A percentile compares a stretch with the other conserved stretches of the same genome.
These are phyloP conservation scores for Drechslerella dactyloides DNA, from an alignment of 2,329 filamentous ascomycete species.

Conservation along the genomic window DNA sequence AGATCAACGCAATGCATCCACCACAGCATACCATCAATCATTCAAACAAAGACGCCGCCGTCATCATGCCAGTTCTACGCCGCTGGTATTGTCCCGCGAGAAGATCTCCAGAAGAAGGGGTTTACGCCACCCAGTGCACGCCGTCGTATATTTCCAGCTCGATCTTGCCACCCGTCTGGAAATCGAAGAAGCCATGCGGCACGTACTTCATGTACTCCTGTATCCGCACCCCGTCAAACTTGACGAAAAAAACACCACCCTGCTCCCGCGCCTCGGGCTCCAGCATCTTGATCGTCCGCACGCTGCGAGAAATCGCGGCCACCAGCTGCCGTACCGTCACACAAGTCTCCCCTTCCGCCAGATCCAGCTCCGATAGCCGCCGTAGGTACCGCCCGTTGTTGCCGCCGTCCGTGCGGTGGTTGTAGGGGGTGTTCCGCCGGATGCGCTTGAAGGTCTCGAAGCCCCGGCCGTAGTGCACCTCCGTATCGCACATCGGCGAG, in stretches of 20 bases:
- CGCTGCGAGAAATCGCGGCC: constrained; percentile 12
- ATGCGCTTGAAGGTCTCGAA: constrained; percentile 36
- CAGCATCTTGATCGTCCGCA: constrained; percentile 32
- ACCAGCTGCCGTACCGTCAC: constrained; percentile 28
- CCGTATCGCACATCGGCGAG: constrained; percentile 39
- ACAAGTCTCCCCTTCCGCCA: constrained; percentile 9
- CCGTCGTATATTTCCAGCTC: constrained; percentile 38
- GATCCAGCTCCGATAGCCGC: constrained; percentile 29
- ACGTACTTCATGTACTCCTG: constrained; percentile 49
- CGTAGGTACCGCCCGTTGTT: constrained; percentile 21
- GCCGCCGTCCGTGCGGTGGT: constrained; percentile 9
- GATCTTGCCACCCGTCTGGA: constrained; percentile 35
- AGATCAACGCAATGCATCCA: too few relatives aligned
- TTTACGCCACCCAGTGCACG: constrained; percentile 20
- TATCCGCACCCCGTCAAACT: constrained; percentile 36
- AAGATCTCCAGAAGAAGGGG: too few relatives aligned
- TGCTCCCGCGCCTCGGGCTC: constrained; percentile 17
- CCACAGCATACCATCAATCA: background rate
- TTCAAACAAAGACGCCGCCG: background rate
- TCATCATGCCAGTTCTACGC: background rate
- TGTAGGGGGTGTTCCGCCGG: constrained; percentile 24
- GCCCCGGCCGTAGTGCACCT: constrained; percentile 39
- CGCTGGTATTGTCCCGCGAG: too few relatives aligned
- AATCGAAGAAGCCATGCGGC: constrained; percentile 45
- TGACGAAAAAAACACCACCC: constrained; percentile 37